Base-by-base conservation (phyloP, 495 filamentous ascomycete genomes). In the Penicillium alfredii region DNA sequence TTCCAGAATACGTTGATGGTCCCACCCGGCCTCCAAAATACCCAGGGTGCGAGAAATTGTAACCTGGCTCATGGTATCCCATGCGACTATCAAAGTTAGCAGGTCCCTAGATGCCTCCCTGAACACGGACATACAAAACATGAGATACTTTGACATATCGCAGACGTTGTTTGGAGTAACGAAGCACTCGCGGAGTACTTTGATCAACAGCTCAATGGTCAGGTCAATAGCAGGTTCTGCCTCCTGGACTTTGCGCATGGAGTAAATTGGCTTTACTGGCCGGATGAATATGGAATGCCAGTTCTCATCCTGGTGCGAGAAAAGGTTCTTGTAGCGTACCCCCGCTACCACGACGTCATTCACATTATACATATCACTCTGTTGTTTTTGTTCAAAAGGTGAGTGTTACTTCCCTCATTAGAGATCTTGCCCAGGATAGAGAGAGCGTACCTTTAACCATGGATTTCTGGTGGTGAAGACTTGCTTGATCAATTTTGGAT, bases 11-110 rank as follows among this genome's bases (percentile, higher is more conserved):
- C 48, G 42, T 31, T 44, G 35, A 26, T 42, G 33, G 36, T 58
- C 35, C n/a, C 34, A 35, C 4, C 47, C 43, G 12, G 36, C 44
- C 39, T 60, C 30, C 35, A 47, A 41, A 24, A 54, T 46, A n/a
- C 55, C 59, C 4, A 60, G 35, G 22, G 44, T 43, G 19, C 55
- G 30, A 6, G 50, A 55, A 36, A 64, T 64, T 18, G 61, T 64
- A 19, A 54, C 40, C 27, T 61, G 47, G 21, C 58, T 51, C 38
- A 64, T 60, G 3, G 41, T 46, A 37, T 64, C 63, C 53, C 56
- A 67, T 11, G 63, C 61, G 39, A 61, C 61, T 64, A 30, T 14
- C 4, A 12, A 20, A 18, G 8, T 24, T 8, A 28, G 24, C 34
- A 26, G 42, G 31, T 24, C 1, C 1, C 7, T 21, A 18, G 3